Evolutionary conservation across 352 stramenopile species (phyloP), one percentile per base, ranked within the genome.

Genomic region (Phytophthora nicotianae): DNA sequence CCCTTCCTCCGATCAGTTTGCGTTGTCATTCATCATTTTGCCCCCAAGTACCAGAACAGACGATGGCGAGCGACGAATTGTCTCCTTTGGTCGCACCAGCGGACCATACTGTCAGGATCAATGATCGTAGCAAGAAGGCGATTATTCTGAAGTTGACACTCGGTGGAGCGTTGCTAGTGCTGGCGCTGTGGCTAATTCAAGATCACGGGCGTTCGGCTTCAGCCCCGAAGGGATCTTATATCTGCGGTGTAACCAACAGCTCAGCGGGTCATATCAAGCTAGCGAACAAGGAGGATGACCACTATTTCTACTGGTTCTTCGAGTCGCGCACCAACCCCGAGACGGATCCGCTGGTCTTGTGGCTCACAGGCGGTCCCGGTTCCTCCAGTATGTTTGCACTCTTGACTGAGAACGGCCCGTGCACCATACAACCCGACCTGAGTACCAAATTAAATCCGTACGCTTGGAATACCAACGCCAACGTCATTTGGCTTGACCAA

Each of bases 291-390:
- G 62, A 59, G 27, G 72, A 84, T 46, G 79, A 85, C 29, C 63
- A 83, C 49, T 73, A 81, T 13, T 85, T 88, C 62, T 90, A 90
- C 65, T 88, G 78, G 75, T 81, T 83, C 50, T 75, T 74, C 33
- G 76, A 90, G 65, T 75, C 72, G 14, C 63, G 83, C 38, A 29
- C 67, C 11, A 73, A 69, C 24, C 60, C 79, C 10, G 63, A 66
- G n/a, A 82, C 58, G 16, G 81, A 85, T 27, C 90, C 89, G 20
- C 55, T 97, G 10, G 75, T 97, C 19, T 52, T 89, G 11, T 88
- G 79, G 79, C 68, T 88, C n/a, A 81, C 72, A 5, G 79, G 77
- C 19, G 58, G 58, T 2, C 75, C 78, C 11, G 78, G 78, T 0
- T 68, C 64, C 17, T 86, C 74, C 9, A 81, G 72, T 50, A 61